These are phyloP conservation scores for Rosa multiflora DNA, from an alignment of 306 rosid species.

Conservation along the genomic window DNA sequence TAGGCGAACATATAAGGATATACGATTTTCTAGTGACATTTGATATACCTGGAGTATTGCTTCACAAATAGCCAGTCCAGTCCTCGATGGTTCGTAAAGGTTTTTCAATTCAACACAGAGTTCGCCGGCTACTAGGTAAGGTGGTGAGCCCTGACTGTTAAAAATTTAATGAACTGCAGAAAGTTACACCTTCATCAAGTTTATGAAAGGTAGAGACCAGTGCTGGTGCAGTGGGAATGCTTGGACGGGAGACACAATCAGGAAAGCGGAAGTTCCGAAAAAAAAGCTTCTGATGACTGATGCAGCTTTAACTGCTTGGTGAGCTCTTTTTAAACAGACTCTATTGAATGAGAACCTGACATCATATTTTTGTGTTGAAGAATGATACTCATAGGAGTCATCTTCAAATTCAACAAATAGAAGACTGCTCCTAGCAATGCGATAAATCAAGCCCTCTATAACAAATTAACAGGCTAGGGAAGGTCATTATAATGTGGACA, in stretches of 20 bases:
- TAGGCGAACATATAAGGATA: conserved; percentile 36
- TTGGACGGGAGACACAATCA: neutral
- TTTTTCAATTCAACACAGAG: too few species aligned
- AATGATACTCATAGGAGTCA: conserved; percentile 14
- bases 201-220: neutral
- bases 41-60: neutral
- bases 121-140: too few species aligned
- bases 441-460: conserved; percentile 23
- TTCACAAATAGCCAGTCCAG: too few species aligned
- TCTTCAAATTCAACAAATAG: conserved; percentile 31
- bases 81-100: too few species aligned
- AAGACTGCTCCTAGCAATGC: neutral
- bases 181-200: neutral
- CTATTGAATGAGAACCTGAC: conserved; percentile 38
- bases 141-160: too few species aligned
- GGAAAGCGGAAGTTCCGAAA: conserved; percentile 29
- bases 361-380: conserved; percentile 20
- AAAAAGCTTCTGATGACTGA: conserved; percentile 16
- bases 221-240: neutral
- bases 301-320: conserved; percentile 29
- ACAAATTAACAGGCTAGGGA: neutral
- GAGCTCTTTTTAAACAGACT: conserved; percentile 38
- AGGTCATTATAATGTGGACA: neutral
- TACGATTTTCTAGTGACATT: conserved; percentile 7
- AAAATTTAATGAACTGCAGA: conserved; percentile 14